phyloP scores from a whole-genome alignment of 148 eudicot species.

The Polygonum aviculare region DNA sequence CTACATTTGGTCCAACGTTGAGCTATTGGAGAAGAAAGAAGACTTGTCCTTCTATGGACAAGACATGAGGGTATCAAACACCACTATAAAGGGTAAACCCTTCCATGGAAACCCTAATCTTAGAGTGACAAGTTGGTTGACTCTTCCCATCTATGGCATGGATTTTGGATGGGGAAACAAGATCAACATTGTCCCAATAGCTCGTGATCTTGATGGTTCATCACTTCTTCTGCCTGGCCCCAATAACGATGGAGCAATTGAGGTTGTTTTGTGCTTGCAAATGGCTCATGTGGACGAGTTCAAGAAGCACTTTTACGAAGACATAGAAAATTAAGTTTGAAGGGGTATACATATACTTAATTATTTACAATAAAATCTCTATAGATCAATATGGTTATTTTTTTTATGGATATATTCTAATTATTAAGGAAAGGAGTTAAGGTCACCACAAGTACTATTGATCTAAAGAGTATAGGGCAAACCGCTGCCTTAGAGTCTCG shows the following conservation, averaged over 20 bases:
- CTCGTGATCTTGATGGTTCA: constrained; percentile 22
- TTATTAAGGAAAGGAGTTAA: too few relatives aligned
- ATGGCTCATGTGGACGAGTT: constrained; percentile 2
- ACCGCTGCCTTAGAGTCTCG: too few relatives aligned
- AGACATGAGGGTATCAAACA: neutral
- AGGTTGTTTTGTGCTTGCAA: constrained; percentile 2
- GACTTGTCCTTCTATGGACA: constrained; percentile 5
- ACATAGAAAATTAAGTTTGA: neutral
- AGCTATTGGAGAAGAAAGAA: neutral
- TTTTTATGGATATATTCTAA: too few relatives aligned
- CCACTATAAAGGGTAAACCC: neutral
- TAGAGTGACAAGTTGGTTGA: constrained; percentile 30
- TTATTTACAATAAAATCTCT: too few relatives aligned
- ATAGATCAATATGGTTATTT: too few relatives aligned
- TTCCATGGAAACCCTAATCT: constrained; percentile 29
- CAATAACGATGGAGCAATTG: constrained; percentile 28
- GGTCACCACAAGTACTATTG: too few relatives aligned
- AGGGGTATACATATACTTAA: too few relatives aligned
- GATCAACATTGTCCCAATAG: constrained; percentile 27
- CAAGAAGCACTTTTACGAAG: constrained; percentile 6
- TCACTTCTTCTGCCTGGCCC: neutral
- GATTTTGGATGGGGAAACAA: constrained; percentile 21
- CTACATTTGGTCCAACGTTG: neutral
- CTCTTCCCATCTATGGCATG: constrained; percentile 19
- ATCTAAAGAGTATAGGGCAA: too few relatives aligned